Percentiles rank a stretch among this genome's conserved stretches.
Conservation (phyloP, 2,329 filamentous ascomycete genomes). For the Alternaria brassicae region DNA sequence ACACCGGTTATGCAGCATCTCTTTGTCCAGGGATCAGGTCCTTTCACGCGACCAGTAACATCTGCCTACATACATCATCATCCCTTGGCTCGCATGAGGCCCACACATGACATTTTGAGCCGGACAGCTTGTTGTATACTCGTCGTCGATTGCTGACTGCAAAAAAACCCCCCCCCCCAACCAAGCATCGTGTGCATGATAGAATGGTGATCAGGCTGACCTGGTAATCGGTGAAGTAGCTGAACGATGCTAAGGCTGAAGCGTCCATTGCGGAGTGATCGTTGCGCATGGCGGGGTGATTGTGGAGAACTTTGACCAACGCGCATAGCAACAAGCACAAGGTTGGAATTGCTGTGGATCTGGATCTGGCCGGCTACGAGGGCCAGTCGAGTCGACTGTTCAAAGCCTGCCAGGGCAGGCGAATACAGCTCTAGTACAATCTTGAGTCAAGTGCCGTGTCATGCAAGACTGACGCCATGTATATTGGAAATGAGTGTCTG, state of each 20-base stretch:
- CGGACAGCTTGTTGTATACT: slow-evolving; percentile 24
- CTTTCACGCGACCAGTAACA: slow-evolving; percentile 33
- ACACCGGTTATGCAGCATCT: slow-evolving; percentile 16
- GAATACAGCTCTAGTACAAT: background rate
- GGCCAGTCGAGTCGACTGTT: background rate
- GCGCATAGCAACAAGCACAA: background rate
- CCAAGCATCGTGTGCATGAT: background rate
- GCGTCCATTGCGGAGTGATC: background rate
- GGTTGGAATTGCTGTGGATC: background rate
- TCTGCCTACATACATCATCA: slow-evolving; percentile 25
- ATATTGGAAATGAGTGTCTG: background rate
- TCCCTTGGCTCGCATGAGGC: slow-evolving; percentile 28
- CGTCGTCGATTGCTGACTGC: slow-evolving; percentile 24
- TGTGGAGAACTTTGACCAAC: background rate
- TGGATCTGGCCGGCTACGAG: background rate
- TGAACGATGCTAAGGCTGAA: background rate
- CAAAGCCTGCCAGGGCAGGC: background rate
- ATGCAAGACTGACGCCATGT: background rate
- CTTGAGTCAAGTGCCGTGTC: background rate
- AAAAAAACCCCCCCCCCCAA: too few species aligned
- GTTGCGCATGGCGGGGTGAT: background rate
- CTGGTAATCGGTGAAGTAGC: background rate
- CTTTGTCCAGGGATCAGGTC: slow-evolving; percentile 24
- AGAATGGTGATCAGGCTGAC: background rate
- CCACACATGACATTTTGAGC: slow-evolving; percentile 23